Evolutionary conservation across 1,139 yeast species (phyloP), one percentile per base, ranked within the genome.

Genomic region (Hansenula lynferdii): DNA sequence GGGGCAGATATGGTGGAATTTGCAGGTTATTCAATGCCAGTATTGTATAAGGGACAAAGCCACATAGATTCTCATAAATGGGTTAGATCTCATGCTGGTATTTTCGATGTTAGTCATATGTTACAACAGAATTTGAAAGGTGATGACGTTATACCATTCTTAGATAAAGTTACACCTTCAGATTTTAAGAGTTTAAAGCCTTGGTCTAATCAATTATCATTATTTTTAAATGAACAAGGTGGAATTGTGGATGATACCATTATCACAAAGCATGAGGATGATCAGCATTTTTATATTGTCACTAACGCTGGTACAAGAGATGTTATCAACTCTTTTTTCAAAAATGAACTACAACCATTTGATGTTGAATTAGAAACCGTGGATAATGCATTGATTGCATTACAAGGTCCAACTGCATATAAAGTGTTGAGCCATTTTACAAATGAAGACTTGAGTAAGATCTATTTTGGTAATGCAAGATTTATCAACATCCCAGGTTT

Each of bases 101-200:
- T 92, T 42, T 92, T 92, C 55, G 98, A 92, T 60, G 98, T 92
- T 34, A 85, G 96, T 42, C 98, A 92, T 64, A 92, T 92, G 98
- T 74, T 90, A 42, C 97, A 92, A 65, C 97, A 92, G 62, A 72
- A 70, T 32, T 61, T 92, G 45, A 58, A 62, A 4, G 98, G 98
- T 11, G 64, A 75, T 1, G 82, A 76, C 28, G 76, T 95, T 1
- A 66, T 77, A n/a, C 69, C 70, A 12, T 77, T 90, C 42, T 70
- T 92, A 45, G 84, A 92, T 60, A 77, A 73, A 48, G 69, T 90
- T 39, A 85, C 96, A 19, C 98, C 98, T 8, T 77, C 94, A 19
- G 97, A 89, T 58, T 74, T 89, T 50, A 57, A 66, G 21, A 56
- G 55, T 8, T 67, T 90, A 43, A 62, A 67, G 32, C 70, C 75